Base-by-base conservation (phyloP, 2,329 filamentous ascomycete species). In the Emericellopsis cladophorae region DNA sequence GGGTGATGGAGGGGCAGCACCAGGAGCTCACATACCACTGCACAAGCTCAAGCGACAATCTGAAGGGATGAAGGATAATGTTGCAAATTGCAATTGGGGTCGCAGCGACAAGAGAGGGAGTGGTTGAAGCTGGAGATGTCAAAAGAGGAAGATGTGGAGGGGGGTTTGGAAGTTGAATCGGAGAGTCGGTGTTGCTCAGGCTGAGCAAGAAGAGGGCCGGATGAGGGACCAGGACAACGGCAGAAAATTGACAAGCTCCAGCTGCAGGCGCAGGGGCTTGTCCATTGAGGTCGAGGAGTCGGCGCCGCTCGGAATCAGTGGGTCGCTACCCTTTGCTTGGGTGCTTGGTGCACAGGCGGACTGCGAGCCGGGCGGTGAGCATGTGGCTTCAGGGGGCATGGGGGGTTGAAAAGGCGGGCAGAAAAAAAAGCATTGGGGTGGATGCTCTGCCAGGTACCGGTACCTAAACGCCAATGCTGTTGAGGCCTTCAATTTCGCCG, bases 361-460 rank as follows among this genome's bases (percentile, higher is more conserved):
- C n/a, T 15, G 5, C 32, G n/a, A 34, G 14, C 32, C 9, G 32
- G 32, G 32, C 32, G 32, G 32, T 35, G 32, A 35, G 32, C 32
- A 15, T 21, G 32, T 35, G 26, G 26, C 26, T 39, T 31, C 37
- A n/a, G 22, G 39, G 39, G 31, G 8, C 26, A 29, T 29, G 8
- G 26, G 26, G 26, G 26, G 12, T 12, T 12, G 9, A 29, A 29
- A 29, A 29, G 15, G 31, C 31, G 31, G 39, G 18, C 21, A 22
- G 34, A 35, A 40, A 37, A 35, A 42, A 43, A 43, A 43, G 23
- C 41, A 35, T 43, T 43, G 41, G 41, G 41, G 40, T 33, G 29
- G 34, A 32, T 24, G 37, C 24, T 31, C 31, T 32, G 22, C 24
- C 29, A 39, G 16, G 41, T 43, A 39, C 37, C 22, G 37, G 32